These are phyloP conservation scores for Nemania sp. DNA, from an alignment of 2,329 filamentous ascomycete species.

Conservation along the genomic window DNA sequence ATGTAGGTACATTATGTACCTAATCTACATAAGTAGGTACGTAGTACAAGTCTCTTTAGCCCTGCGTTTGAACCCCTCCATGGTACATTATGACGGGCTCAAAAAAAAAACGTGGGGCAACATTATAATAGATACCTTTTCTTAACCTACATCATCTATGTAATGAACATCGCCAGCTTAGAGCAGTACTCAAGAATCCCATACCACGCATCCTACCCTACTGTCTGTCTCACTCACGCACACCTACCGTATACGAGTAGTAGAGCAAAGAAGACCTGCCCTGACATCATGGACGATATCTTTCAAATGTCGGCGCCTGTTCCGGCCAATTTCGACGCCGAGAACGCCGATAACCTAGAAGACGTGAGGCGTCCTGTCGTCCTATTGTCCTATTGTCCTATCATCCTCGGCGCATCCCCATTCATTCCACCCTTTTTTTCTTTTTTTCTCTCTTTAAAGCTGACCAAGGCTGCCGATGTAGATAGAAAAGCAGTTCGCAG, in stretches of 20 bases:
- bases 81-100: neutral
- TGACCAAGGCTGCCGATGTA: constrained; percentile 52
- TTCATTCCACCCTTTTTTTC: too few relatives aligned
- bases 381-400: too few relatives aligned
- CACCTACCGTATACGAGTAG: too few relatives aligned
- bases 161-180: constrained; percentile 4
- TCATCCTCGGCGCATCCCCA: too few relatives aligned
- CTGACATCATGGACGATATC: constrained; percentile 45
- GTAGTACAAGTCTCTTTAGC: too few relatives aligned
- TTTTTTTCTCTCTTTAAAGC: too few relatives aligned
- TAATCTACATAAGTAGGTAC: too few relatives aligned
- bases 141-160: neutral
- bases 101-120: constrained; percentile 21
- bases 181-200: neutral
- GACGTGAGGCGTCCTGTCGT: constrained; percentile 48
- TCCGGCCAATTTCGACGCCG: constrained; percentile 63
- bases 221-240: too few relatives aligned
- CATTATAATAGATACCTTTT: neutral
- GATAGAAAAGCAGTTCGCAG: constrained; percentile 99
- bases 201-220: neutral
- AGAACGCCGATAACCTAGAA: constrained; percentile 53
- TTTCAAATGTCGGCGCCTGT: constrained; percentile 46
- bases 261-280: neutral
- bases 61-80: neutral
- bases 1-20: too few relatives aligned